Base-by-base conservation (phyloP, 768 basidiomycete genomes). In the Paxillus ammoniavirescens region DNA sequence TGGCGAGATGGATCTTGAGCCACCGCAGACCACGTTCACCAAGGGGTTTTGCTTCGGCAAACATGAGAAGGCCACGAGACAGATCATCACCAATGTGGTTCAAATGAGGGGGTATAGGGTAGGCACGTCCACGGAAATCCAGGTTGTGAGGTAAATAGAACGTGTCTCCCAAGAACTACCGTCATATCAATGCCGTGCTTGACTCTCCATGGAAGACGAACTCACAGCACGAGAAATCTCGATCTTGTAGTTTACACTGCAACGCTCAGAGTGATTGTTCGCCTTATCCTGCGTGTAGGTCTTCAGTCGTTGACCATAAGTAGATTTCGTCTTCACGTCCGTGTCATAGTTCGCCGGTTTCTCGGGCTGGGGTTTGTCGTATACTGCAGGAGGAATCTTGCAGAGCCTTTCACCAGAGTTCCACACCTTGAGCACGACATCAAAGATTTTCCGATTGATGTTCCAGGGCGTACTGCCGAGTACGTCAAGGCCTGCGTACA, bases 41-140 rank as follows among this genome's bases (percentile, higher is more conserved):
- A 2, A 99, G 79, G 2, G 88, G 84, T 65, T 86, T 89, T 37
- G 79, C 73, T 43, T 89, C 89, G 5, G 80, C 91, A 57, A 99
- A 99, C 48, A 77, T 80, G 26, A 99, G 80, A 42, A 99, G 73
- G 4, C 94, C 90, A 63, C 96, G 86, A 48, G 84, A 86, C 18
- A 98, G 77, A 68, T 99, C 96, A 67, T 99, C 93, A 8, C 96
- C 95, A 50, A 98, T 89, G 61, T 98, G 96, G 62, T 87, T 93
- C 49, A 99, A 77, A 75, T 98, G 93, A 4, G 95, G 93, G 1
- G 96, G 95, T 41, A 97, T 87, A 10, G 97, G 96, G 66, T 99
- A 99, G 0, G 96, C 93, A 49, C 96, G 87, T 8, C 97, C 97
- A 55, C 96, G 86, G 79, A 98, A 99, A 72, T 99, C 97, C 62